These are phyloP conservation scores for Wickerhamiella spandovensis DNA, from an alignment of 805 yeast species.

Conservation along the genomic window DNA sequence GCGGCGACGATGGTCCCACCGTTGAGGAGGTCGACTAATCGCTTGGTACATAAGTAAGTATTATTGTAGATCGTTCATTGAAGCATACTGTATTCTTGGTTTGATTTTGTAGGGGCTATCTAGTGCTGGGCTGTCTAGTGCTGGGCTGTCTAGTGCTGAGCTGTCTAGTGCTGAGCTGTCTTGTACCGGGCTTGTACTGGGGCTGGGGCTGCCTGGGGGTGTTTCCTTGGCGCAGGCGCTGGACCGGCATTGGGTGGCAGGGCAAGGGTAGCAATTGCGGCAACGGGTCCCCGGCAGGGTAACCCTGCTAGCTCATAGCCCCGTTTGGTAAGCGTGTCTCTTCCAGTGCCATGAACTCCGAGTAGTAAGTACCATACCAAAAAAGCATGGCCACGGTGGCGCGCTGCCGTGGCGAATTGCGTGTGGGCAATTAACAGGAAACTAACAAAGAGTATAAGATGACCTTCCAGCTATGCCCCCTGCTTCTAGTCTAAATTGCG, in stretches of 20 bases:
- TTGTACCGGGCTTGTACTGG: no score
- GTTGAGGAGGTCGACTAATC: constrained; percentile 68
- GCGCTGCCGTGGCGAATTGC: neutral
- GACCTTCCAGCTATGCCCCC: neutral
- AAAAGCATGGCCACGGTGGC: neutral
- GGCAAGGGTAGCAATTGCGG: neutral
- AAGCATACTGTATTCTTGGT: neutral
- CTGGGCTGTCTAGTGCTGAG: no score
- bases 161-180: no score
- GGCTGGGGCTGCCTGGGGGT: no score
- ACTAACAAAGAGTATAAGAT: constrained; percentile 1
- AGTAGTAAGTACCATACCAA: constrained; percentile 7
- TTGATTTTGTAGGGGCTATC: no score
- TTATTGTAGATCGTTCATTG: neutral
- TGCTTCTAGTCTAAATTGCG: neutral
- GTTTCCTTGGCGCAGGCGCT: no score
- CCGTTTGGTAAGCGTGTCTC: constrained; percentile 1
- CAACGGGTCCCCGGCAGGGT: constrained; percentile 1
- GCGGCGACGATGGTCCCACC: constrained; percentile 45
- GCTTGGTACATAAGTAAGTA: neutral
- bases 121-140: no score
- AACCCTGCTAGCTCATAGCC: neutral
- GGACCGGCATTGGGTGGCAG: no score
- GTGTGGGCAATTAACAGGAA: neutral
- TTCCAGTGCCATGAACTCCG: constrained; percentile 3